Conservation (phyloP, 345 rosid species). For the Punica granatum region DNA sequence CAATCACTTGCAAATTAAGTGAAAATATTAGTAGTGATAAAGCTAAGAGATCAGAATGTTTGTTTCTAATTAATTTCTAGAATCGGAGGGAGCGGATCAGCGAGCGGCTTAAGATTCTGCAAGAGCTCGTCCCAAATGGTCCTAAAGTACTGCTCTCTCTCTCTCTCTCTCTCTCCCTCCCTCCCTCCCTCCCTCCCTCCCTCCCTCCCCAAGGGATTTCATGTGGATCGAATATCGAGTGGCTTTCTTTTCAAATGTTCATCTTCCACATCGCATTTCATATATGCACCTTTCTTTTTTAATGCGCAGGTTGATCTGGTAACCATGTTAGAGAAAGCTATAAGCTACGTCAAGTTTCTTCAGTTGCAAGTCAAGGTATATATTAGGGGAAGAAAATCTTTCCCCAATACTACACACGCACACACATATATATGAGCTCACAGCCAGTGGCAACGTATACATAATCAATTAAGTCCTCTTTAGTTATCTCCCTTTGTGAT, state of each 20-base stretch:
- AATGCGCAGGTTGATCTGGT: constrained; percentile 71
- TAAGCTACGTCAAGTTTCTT: constrained; percentile 88
- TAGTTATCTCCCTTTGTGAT: no score
- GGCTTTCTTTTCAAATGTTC: neutral
- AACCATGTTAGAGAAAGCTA: constrained; percentile 91
- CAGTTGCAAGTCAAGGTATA: constrained; percentile 91
- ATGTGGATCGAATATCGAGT: neutral
- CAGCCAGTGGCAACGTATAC: neutral
- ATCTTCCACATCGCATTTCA: no score
- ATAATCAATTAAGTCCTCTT: neutral
- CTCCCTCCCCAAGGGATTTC: no score
- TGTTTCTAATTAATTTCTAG: constrained; percentile 24
- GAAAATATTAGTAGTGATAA: no score
- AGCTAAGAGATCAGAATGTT: constrained; percentile 6
- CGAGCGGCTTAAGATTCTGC: constrained; percentile 71
- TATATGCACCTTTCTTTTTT: neutral
- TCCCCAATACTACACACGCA: no score
- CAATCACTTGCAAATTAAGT: no score
- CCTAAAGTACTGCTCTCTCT: constrained; percentile 45
- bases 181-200: neutral
- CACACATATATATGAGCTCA: neutral
- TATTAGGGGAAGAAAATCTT: no score
- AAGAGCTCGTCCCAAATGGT: constrained; percentile 89
- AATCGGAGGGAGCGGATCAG: constrained; percentile 88
- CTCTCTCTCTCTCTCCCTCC: neutral